Evolutionary conservation across 176 grass and related monocot species (phyloP).

Genomic region (Aegilops tauschii): DNA sequence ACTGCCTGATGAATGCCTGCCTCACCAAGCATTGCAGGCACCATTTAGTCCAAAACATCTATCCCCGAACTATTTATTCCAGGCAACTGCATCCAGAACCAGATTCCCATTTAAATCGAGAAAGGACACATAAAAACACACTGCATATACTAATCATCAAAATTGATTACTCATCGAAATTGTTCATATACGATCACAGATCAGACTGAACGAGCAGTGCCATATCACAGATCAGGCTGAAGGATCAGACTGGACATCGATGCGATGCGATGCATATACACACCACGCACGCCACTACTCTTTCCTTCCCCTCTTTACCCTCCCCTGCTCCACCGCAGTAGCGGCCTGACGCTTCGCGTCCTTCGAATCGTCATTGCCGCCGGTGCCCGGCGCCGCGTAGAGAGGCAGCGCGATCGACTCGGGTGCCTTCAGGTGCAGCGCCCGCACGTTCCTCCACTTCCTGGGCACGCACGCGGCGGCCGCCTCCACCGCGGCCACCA

Average conservation of each 20-base stretch:
- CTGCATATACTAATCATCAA: not conserved
- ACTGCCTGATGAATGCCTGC: not conserved
- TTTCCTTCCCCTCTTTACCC: slow-evolving; percentile 22
- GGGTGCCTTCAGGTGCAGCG: slow-evolving; percentile 53
- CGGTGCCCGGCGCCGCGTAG: slow-evolving; percentile 20
- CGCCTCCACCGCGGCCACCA: slow-evolving; percentile 52
- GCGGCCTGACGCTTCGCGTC: not conserved
- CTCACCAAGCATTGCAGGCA: not conserved
- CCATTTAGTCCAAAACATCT: not conserved
- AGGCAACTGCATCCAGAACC: not conserved
- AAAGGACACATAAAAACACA: not conserved
- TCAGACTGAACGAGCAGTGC: not conserved
- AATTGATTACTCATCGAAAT: not conserved
- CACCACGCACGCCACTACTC: not conserved
- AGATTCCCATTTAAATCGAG: not conserved
- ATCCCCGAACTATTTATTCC: not conserved
- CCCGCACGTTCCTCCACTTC: slow-evolving; percentile 71
- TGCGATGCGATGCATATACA: not conserved
- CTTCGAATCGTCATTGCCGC: not conserved
- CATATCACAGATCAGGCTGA: not conserved
- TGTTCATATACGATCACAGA: not conserved
- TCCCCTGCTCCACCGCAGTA: slow-evolving; percentile 9
- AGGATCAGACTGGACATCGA: not conserved
- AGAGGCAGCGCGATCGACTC: slow-evolving; percentile 59
- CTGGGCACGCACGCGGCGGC: slow-evolving; percentile 47